A percentile compares a stretch with the other conserved stretches of the same genome.
phyloP scores from a whole-genome alignment of 2,329 filamentous ascomycete genomes.

The Neonectria coccinea region DNA sequence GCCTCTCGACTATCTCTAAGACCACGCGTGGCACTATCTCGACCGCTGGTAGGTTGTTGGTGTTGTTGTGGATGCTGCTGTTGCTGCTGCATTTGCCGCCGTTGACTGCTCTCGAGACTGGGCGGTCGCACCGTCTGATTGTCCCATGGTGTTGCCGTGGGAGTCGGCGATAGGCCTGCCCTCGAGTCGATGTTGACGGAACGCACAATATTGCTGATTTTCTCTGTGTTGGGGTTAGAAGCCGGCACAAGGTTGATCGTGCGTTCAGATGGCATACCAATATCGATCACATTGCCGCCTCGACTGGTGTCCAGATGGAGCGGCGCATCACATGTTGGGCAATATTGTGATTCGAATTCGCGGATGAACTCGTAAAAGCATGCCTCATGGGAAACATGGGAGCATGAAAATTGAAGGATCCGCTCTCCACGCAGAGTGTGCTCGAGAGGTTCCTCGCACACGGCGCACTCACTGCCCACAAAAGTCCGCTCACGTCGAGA shows the following conservation, averaged over 20 bases:
- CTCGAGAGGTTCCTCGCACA: constrained; percentile 96
- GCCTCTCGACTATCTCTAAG: constrained; percentile 64
- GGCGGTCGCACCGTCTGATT: constrained; percentile 66
- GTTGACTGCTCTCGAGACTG: constrained; percentile 59
- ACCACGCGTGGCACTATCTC: constrained; percentile 47
- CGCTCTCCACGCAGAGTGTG: constrained; percentile 94
- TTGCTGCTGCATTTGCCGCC: constrained; percentile 46
- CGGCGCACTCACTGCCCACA: constrained; percentile 92
- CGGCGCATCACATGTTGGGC: constrained; percentile 92
- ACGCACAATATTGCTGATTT: constrained; percentile 92
- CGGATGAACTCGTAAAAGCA: constrained; percentile 99
- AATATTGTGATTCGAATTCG: constrained; percentile 93
- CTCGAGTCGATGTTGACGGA: constrained; percentile 76
- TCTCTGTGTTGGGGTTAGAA: constrained; percentile 70
- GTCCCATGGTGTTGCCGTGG: constrained; percentile 76
- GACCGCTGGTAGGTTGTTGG: constrained; percentile 35
- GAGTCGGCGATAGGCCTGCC: constrained; percentile 63
- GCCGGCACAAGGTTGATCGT: constrained; percentile 36
- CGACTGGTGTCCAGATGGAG: constrained; percentile 92
- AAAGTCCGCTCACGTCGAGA: constrained; percentile 92
- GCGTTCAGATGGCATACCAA: constrained; percentile 68
- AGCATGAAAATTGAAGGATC: constrained; percentile 94
- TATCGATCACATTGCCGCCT: constrained; percentile 91
- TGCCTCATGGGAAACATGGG: constrained; percentile 97
- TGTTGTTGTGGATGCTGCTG: background rate